These are phyloP conservation scores for Sonneratia caseolaris DNA, from an alignment of 345 rosid species.

Conservation along the genomic window DNA sequence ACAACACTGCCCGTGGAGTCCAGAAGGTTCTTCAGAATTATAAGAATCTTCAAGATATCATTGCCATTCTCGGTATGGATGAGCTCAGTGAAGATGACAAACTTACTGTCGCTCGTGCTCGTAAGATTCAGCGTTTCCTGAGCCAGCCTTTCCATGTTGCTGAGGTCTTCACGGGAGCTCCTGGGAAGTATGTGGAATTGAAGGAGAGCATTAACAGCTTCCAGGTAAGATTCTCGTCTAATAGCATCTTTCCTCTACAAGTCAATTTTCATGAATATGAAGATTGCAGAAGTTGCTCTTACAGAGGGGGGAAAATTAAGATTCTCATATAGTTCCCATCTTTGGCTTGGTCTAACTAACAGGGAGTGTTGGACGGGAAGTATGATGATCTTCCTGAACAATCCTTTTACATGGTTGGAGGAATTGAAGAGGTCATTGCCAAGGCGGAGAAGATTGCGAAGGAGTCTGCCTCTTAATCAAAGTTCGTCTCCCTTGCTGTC, in stretches of 20 bases:
- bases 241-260: background rate
- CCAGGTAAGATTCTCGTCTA: constrained; percentile 46
- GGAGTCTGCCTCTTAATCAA: constrained; percentile 40
- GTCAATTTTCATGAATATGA: background rate
- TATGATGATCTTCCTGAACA: constrained; percentile 76
- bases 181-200: constrained; percentile 92
- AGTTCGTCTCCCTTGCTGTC: background rate
- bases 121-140: constrained; percentile 90
- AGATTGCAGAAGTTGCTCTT: background rate
- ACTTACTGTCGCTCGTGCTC: constrained; percentile 92
- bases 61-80: constrained; percentile 98
- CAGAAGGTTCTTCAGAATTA: constrained; percentile 97
- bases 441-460: constrained; percentile 77
- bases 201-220: constrained; percentile 82
- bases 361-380: constrained; percentile 85
- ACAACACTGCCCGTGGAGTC: constrained; percentile 94
- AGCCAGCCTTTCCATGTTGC: constrained; percentile 99
- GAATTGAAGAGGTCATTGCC: constrained; percentile 73
- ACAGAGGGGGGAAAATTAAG: background rate
- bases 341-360: background rate
- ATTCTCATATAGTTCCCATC: background rate
- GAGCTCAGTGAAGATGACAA: constrained; percentile 99
- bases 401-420: constrained; percentile 82
- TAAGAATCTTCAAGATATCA: constrained; percentile 97
- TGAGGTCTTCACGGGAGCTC: constrained; percentile 97